These are phyloP conservation scores for Mycena capillaripes DNA, from an alignment of 768 basidiomycete species.

Conservation along the genomic window DNA sequence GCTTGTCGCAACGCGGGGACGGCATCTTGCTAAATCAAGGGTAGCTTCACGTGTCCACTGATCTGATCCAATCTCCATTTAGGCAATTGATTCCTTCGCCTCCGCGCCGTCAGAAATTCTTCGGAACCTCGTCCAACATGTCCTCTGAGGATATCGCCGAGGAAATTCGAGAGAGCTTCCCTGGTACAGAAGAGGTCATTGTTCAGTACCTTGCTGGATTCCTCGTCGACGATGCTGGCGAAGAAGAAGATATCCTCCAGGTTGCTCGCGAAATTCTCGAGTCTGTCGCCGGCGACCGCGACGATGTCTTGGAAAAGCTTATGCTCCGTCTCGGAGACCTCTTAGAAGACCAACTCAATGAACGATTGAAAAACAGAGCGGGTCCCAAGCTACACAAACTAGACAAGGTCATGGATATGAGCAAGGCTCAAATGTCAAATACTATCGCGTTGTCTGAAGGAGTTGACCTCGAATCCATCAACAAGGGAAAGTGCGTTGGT, in stretches of 20 bases:
- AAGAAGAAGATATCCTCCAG: constrained; percentile 89
- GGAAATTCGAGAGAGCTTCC: constrained; percentile 78
- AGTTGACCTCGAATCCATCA: constrained; percentile 91
- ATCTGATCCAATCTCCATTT: not conserved
- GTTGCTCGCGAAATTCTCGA: constrained; percentile 81
- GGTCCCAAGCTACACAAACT: constrained; percentile 80
- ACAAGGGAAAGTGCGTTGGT: constrained; percentile 87
- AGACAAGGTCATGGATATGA: constrained; percentile 92
- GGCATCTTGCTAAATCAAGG: no score
- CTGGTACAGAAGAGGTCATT: constrained; percentile 87
- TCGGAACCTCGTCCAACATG: constrained; percentile 52
- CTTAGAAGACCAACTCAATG: constrained; percentile 73
- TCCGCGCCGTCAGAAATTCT: constrained; percentile 5
- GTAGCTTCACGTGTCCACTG: not conserved
- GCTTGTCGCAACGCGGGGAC: not conserved
- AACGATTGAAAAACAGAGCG: constrained; percentile 68
- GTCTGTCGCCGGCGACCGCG: constrained; percentile 77
- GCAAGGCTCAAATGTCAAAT: constrained; percentile 82
- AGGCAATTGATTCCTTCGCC: not conserved
- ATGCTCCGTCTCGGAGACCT: constrained; percentile 74
- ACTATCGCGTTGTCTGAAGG: constrained; percentile 87
- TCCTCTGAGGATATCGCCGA: constrained; percentile 84
- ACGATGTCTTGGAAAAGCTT: constrained; percentile 73
- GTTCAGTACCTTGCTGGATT: constrained; percentile 92
- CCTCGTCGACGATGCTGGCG: constrained; percentile 89